A percentile compares a stretch with the other conserved stretches of the same genome.
Evolutionary conservation across 805 yeast species (phyloP).

Genomic region (Suhomyces faveliae): DNA sequence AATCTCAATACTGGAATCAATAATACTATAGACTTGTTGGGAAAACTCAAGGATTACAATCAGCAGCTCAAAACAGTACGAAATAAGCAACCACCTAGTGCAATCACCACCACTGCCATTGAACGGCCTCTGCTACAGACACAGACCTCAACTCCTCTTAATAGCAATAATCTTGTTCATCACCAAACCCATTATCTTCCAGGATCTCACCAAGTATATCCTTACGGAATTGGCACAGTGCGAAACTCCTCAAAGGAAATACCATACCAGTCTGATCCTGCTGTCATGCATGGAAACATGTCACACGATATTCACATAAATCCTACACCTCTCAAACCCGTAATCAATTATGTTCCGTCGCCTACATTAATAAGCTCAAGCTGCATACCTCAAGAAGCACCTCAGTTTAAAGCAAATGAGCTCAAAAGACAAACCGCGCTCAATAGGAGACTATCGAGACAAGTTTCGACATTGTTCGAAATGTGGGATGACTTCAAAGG

Average conservation of each 20-base stretch:
- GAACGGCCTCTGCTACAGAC: neutral
- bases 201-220: neutral
- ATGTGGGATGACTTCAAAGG: conserved; percentile 36
- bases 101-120: neutral
- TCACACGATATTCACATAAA: neutral
- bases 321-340: neutral
- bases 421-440: conserved; percentile 19
- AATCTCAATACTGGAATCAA: conserved; percentile 16
- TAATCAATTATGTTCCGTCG: neutral
- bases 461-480: conserved; percentile 27
- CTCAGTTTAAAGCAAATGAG: conserved; percentile 7
- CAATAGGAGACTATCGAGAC: conserved; percentile 25
- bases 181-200: neutral
- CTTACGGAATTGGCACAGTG: neutral
- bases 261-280: neutral
- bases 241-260: neutral
- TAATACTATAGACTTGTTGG: conserved; percentile 17
- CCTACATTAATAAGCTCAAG: conserved; percentile 1
- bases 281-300: neutral
- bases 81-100: neutral
- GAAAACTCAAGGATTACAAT: conserved; percentile 11
- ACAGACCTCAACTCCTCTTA: neutral
- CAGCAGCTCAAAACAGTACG: neutral
- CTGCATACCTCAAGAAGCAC: neutral
- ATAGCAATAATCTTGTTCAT: neutral